Conservation (phyloP, 2,329 filamentous ascomycete genomes). For the Arthrobotrys entomopaga region DNA sequence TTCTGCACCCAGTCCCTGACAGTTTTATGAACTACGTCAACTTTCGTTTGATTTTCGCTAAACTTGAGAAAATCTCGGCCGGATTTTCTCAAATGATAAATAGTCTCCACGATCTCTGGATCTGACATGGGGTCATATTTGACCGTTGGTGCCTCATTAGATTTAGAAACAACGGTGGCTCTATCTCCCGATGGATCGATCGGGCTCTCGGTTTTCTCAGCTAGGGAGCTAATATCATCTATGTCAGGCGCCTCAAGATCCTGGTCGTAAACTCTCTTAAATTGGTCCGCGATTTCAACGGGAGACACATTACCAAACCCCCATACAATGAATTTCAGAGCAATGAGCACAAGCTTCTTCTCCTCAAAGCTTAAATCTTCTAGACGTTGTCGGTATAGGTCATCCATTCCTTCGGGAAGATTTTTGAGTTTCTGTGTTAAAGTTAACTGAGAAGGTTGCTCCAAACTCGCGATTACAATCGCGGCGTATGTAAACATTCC, state of each 20-base stretch:
- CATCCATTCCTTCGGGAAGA: slow-evolving; percentile 48
- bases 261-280: slow-evolving; percentile 32
- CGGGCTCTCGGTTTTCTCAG: not conserved
- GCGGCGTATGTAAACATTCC: slow-evolving; percentile 52
- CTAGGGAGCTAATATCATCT: not conserved
- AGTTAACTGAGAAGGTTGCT: slow-evolving; percentile 47
- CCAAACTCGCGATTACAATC: slow-evolving; percentile 46
- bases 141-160: not conserved
- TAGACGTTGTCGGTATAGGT: slow-evolving; percentile 35
- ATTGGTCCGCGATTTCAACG: slow-evolving; percentile 44
- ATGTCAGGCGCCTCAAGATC: not conserved
- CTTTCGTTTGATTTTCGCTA: slow-evolving; percentile 35
- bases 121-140: slow-evolving; percentile 35
- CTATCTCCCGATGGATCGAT: not conserved
- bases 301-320: slow-evolving; percentile 33
- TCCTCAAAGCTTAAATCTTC: slow-evolving; percentile 45
- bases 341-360: slow-evolving; percentile 32
- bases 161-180: not conserved
- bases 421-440: slow-evolving; percentile 40
- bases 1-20: slow-evolving; percentile 51
- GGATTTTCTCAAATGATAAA: slow-evolving; percentile 40
- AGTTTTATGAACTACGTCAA: slow-evolving; percentile 50
- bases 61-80: slow-evolving; percentile 51
- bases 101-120: slow-evolving; percentile 47
- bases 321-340: slow-evolving; percentile 40